Base-by-base conservation (phyloP, 1,284 basidiomycete genomes). In the Rhizoctonia solani region DNA sequence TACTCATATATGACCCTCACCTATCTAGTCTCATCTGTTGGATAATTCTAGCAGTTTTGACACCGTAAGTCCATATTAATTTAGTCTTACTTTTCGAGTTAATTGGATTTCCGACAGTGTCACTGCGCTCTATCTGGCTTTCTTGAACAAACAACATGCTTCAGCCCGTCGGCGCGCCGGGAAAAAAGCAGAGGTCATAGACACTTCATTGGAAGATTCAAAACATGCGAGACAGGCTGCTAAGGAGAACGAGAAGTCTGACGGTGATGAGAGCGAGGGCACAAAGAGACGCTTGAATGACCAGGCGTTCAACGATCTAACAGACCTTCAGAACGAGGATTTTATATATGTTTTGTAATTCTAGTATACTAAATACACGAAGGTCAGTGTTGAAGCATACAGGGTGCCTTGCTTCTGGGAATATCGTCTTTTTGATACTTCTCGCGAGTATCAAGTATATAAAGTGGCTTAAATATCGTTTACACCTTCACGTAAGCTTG, bases 301-400 rank as follows among this genome's bases (percentile, higher is more conserved):
- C 27, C 74, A 79, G 50, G 78, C 81, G 0, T 83, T 83, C 68
- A 73, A 78, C 66, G 81, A 83, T 73, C 69, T 82, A 32, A 81
- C 81, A 2, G 81, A 83, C 71, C 68, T 71, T 21, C 71, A 76
- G 63, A 83, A 82, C 61, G 80, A 81, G 71, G 81, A 82, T 71
- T 82, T 83, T 69, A 78, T 82, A 23, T 83, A 79, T 68, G 78
- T 75, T 1, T 68, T 79, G 66, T 79, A 68, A 72, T 16, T 5
- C 44, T 21, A 23, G 14, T 44, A 16, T n/a, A 44, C n/a, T 16
- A 4, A 44, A 44, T n/a, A 4, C 41, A n/a, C 32, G 32, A 4
- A 34, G 4, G n/a, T n/a, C n/a, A n/a, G n/a, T n/a, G n/a, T n/a
- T n/a, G n/a, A n/a, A n/a, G n/a, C n/a, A n/a, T n/a, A n/a, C n/a